Evolutionary conservation across 352 stramenopile genomes (phyloP).

Genomic region (Phytophthora melonis): DNA sequence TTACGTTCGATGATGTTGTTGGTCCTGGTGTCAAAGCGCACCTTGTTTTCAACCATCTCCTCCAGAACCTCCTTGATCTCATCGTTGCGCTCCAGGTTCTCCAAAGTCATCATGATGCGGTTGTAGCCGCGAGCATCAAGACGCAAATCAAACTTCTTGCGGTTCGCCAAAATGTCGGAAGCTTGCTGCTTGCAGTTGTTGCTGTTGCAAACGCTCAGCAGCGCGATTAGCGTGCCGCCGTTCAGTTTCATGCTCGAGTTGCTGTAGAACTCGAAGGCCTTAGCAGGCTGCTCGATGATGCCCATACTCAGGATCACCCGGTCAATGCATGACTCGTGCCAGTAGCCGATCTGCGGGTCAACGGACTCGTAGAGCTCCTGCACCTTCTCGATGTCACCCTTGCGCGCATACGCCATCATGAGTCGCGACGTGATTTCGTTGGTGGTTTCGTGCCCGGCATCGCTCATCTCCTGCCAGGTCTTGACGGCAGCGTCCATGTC

Average conservation of each 20-base stretch:
- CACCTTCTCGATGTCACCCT: slow-evolving; percentile 56
- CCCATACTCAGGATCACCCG: slow-evolving; percentile 76
- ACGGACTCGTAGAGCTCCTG: slow-evolving; percentile 61
- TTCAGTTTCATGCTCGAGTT: slow-evolving; percentile 86
- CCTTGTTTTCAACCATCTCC: slow-evolving; percentile 66
- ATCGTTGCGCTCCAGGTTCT: slow-evolving; percentile 71
- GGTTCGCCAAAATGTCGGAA: slow-evolving; percentile 77
- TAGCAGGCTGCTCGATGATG: slow-evolving; percentile 61
- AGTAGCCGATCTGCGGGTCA: slow-evolving; percentile 70
- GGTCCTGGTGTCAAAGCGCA: slow-evolving; percentile 70
- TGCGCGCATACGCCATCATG: slow-evolving; percentile 60
- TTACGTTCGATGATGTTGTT: slow-evolving; percentile 69
- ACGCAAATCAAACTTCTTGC: slow-evolving; percentile 77
- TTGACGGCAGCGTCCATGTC: slow-evolving; percentile 54
- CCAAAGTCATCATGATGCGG: slow-evolving; percentile 73
- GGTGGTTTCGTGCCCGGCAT: slow-evolving; percentile 59
- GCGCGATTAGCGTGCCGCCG: slow-evolving; percentile 70
- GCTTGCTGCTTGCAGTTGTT: slow-evolving; percentile 80
- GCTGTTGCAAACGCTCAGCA: slow-evolving; percentile 74
- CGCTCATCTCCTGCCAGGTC: slow-evolving; percentile 65
- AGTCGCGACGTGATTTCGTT: slow-evolving; percentile 79
- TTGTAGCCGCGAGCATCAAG: slow-evolving; percentile 81
- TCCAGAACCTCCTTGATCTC: slow-evolving; percentile 67
- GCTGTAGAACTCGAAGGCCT: slow-evolving; percentile 82
- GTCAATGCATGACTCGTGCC: slow-evolving; percentile 77